A percentile compares a stretch with the other conserved stretches of the same genome.
Evolutionary conservation across 169 alveolate species (phyloP).

Genomic region (Besnoitia besnoiti): DNA sequence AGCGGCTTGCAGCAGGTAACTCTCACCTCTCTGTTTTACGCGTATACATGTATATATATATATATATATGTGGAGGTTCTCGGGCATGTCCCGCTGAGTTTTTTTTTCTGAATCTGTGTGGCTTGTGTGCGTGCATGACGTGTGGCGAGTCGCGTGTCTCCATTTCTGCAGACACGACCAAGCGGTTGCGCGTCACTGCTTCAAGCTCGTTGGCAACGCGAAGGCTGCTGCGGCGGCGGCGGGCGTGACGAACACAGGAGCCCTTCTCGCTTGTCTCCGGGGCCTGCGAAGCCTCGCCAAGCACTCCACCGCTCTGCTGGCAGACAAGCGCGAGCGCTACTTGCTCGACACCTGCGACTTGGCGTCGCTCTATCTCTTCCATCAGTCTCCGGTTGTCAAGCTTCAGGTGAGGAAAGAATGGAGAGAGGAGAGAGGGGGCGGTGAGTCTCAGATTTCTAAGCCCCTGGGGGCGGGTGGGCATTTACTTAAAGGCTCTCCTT

Average conservation of each 20-base stretch:
- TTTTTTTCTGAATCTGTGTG: too few species aligned
- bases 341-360: neutral
- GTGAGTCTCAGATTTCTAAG: too few species aligned
- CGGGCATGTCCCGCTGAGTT: neutral
- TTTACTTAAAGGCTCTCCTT: too few species aligned
- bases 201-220: neutral
- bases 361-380: neutral
- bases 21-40: neutral
- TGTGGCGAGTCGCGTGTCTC: neutral
- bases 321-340: neutral
- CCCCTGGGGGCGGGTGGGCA: too few species aligned
- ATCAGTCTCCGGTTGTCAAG: constrained; percentile 35
- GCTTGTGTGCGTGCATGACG: neutral
- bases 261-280: neutral
- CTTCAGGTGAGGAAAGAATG: neutral
- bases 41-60: neutral
- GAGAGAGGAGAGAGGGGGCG: too few species aligned
- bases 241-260: neutral
- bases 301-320: neutral
- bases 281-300: constrained; percentile 1
- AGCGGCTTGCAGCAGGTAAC: neutral
- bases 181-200: constrained; percentile 12
- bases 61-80: neutral
- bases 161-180: constrained; percentile 15
- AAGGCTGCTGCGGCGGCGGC: neutral